A percentile compares a stretch with the other conserved stretches of the same genome.
These are phyloP conservation scores for Pilaira anomala DNA, from an alignment of 192 early-diverging fungal genomes.

Conservation along the genomic window DNA sequence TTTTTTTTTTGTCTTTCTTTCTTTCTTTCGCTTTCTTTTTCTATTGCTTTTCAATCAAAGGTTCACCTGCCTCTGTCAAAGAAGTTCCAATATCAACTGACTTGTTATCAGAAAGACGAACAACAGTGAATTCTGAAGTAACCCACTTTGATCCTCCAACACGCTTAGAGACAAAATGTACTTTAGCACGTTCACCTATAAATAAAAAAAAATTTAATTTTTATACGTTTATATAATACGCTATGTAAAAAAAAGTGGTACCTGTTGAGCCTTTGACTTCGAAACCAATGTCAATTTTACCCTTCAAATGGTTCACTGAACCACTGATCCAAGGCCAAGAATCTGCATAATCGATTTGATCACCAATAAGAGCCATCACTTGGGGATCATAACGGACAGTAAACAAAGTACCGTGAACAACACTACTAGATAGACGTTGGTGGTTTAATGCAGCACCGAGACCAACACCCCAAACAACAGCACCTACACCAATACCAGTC, in stretches of 20 bases:
- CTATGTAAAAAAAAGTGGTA: too few relatives aligned
- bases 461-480: slow-evolving; percentile 49
- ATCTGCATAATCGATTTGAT: slow-evolving; percentile 50
- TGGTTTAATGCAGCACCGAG: slow-evolving; percentile 53
- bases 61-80: slow-evolving; percentile 25
- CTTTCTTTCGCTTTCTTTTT: neutral
- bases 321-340: slow-evolving; percentile 63
- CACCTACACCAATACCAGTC: slow-evolving; percentile 40
- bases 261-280: slow-evolving; percentile 51
- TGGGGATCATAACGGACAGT: slow-evolving; percentile 51
- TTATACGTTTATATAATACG: slow-evolving; percentile 20
- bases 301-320: slow-evolving; percentile 59
- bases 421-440: slow-evolving; percentile 51
- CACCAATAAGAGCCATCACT: slow-evolving; percentile 47
- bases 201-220: neutral
- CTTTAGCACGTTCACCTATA: slow-evolving; percentile 29
- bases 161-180: slow-evolving; percentile 41
- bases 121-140: slow-evolving; percentile 43
- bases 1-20: neutral
- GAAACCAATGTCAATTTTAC: slow-evolving; percentile 52
- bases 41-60: slow-evolving; percentile 4
- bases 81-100: slow-evolving; percentile 22
- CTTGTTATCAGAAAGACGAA: slow-evolving; percentile 19
- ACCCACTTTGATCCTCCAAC: slow-evolving; percentile 36
- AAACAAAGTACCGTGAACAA: slow-evolving; percentile 58